phyloP scores from a whole-genome alignment of 768 basidiomycete genomes.

The Trametes maxima region DNA sequence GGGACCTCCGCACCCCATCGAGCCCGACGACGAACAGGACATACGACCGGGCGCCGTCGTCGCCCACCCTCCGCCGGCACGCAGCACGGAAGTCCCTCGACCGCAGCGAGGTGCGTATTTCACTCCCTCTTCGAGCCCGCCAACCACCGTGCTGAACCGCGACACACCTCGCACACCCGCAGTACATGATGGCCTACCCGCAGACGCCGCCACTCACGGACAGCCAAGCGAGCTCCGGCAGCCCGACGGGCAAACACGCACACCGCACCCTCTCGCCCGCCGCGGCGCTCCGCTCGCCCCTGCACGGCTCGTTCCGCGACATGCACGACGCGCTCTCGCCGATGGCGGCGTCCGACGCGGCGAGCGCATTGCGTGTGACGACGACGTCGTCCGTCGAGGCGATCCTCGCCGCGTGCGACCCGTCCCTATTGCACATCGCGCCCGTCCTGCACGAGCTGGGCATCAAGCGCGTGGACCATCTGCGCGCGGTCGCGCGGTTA shows the following conservation, averaged over 20 bases:
- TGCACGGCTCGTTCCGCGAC: conserved; percentile 17
- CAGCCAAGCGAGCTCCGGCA: conserved; percentile 27
- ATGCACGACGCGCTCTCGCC: conserved; percentile 17
- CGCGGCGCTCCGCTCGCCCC: conserved; percentile 22
- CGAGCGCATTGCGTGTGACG: conserved; percentile 36
- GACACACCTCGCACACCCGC: neutral
- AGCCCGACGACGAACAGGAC: conserved; percentile 17
- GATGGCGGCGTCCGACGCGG: conserved; percentile 7
- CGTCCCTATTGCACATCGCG: conserved; percentile 63
- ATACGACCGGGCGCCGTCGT: conserved; percentile 16
- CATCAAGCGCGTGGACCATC: conserved; percentile 59
- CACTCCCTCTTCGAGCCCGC: neutral
- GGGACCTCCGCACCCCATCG: conserved; percentile 17
- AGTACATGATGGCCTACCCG: conserved; percentile 31
- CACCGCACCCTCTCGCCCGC: neutral
- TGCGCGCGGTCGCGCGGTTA: conserved; percentile 61
- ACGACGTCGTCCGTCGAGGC: conserved; percentile 48
- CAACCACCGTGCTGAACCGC: neutral
- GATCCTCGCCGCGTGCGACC: conserved; percentile 62
- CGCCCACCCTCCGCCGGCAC: conserved; percentile 22
- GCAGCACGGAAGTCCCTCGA: conserved; percentile 28
- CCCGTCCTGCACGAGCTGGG: conserved; percentile 61
- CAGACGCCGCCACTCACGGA: conserved; percentile 33
- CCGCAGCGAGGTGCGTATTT: conserved; percentile 31
- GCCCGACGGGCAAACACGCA: conserved; percentile 10